Percentiles rank a stretch among this genome's conserved stretches.
phyloP scores from a whole-genome alignment of 768 basidiomycete genomes.

The Xanthoconium stramineum region DNA sequence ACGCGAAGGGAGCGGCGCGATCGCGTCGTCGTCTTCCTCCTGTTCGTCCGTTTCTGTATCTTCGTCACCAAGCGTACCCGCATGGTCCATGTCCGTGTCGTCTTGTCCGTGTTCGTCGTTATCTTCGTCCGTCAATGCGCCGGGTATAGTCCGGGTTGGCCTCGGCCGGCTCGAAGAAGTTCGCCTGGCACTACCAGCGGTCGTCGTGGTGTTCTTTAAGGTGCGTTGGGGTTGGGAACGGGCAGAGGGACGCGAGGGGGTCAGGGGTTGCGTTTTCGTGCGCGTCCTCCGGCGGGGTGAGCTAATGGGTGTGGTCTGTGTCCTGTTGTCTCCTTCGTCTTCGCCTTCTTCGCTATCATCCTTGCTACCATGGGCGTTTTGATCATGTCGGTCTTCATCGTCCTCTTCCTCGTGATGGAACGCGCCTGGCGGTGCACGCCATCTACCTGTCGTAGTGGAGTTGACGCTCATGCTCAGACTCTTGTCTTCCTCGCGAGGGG shows the following conservation, averaged over 20 bases:
- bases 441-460: slow-evolving; percentile 13
- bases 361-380: slow-evolving; percentile 18
- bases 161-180: slow-evolving; percentile 5
- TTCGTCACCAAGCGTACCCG: slow-evolving; percentile 18
- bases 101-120: slow-evolving; percentile 21
- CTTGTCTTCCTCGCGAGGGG: slow-evolving; percentile 9
- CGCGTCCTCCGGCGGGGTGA: slow-evolving; percentile 16
- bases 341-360: slow-evolving; percentile 30
- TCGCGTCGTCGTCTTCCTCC: slow-evolving; percentile 33
- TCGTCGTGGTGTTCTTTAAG: slow-evolving; percentile 1
- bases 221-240: slow-evolving; percentile 11
- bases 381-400: slow-evolving; percentile 13
- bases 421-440: slow-evolving; percentile 44
- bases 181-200: not conserved
- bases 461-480: slow-evolving; percentile 11
- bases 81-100: slow-evolving; percentile 27
- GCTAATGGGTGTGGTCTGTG: slow-evolving; percentile 4
- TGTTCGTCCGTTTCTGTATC: slow-evolving; percentile 26
- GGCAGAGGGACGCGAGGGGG: slow-evolving; percentile 12
- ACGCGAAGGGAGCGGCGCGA: slow-evolving; percentile 32
- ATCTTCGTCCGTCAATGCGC: slow-evolving; percentile 41
- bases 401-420: slow-evolving; percentile 44
- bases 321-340: slow-evolving; percentile 7
- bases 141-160: slow-evolving; percentile 39
- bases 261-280: slow-evolving; percentile 6